phyloP scores from a whole-genome alignment of 805 yeast species.

The Wickerhamomyces bisporus region DNA sequence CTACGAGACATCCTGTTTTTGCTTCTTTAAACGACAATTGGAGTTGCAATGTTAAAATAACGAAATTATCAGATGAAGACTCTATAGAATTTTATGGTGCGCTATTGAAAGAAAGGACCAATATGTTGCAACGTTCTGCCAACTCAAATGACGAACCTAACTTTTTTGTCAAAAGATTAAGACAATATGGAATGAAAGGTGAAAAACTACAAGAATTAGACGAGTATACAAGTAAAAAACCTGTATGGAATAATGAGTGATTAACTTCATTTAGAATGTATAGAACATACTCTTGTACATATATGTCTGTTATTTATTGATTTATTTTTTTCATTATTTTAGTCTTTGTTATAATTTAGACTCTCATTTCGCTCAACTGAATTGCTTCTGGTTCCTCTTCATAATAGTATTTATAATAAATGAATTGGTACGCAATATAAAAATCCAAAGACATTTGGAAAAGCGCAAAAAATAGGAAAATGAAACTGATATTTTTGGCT shows the following conservation, averaged over 20 bases:
- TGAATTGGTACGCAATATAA: conserved; percentile 66
- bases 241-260: conserved; percentile 22
- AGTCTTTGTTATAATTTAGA: conserved; percentile 1
- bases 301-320: too few relatives aligned
- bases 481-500: conserved; percentile 57
- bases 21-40: conserved; percentile 25
- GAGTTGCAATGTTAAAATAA: conserved; percentile 27
- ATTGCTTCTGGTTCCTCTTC: conserved; percentile 1
- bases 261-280: too few relatives aligned
- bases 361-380: conserved; percentile 8
- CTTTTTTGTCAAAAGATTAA: conserved; percentile 19
- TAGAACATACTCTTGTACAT: too few relatives aligned
- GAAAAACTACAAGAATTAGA: conserved; percentile 2
- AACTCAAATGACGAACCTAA: conserved; percentile 16
- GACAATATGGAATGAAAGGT: conserved; percentile 28
- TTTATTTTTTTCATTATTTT: too few relatives aligned
- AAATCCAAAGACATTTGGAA: conserved; percentile 76
- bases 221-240: background rate
- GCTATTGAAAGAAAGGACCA: conserved; percentile 22
- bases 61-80: conserved; percentile 16
- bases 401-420: conserved; percentile 50
- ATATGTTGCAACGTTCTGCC: conserved; percentile 20
- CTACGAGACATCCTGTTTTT: conserved; percentile 19
- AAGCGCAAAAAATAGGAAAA: conserved; percentile 65
- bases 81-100: conserved; percentile 17